Evolutionary conservation across 2,329 filamentous ascomycete species (phyloP).

Genomic region (Botryotinia narcissicola): DNA sequence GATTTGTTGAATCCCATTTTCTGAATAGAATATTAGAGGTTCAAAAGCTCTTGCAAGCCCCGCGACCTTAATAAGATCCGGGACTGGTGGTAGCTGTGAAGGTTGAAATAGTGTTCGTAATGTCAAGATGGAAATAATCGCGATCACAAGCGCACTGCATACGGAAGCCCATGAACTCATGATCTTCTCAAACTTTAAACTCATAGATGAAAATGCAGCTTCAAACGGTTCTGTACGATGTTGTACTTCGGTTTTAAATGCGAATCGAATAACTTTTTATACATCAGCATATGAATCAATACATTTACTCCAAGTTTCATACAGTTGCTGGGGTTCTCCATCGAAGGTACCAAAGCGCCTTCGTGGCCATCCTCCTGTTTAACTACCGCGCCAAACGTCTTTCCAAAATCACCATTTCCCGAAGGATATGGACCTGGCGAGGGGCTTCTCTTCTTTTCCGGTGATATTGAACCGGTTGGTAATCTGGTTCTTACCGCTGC

Average conservation of each 20-base stretch:
- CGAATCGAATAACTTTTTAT: conserved; percentile 76
- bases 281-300: conserved; percentile 27
- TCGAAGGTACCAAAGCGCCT: conserved; percentile 23
- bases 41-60: conserved; percentile 88
- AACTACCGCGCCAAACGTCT: conserved; percentile 40
- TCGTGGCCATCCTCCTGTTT: conserved; percentile 34
- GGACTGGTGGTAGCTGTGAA: conserved; percentile 61
- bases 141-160: conserved; percentile 58
- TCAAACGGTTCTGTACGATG: conserved; percentile 85
- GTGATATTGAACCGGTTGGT: conserved; percentile 53
- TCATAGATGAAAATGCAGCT: conserved; percentile 62
- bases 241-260: conserved; percentile 81
- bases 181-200: conserved; percentile 55
- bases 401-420: conserved; percentile 40
- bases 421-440: conserved; percentile 47
- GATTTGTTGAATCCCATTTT: conserved; percentile 82
- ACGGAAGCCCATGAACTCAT: conserved; percentile 70
- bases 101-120: conserved; percentile 68
- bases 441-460: conserved; percentile 54
- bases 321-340: conserved; percentile 49
- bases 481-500: conserved; percentile 40
- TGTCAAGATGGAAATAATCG: conserved; percentile 62
- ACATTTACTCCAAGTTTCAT: conserved; percentile 35
- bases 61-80: conserved; percentile 87
- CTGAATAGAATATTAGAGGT: conserved; percentile 90